Conservation (phyloP, 495 filamentous ascomycete species). For the Chaetomidium leptoderma region DNA sequence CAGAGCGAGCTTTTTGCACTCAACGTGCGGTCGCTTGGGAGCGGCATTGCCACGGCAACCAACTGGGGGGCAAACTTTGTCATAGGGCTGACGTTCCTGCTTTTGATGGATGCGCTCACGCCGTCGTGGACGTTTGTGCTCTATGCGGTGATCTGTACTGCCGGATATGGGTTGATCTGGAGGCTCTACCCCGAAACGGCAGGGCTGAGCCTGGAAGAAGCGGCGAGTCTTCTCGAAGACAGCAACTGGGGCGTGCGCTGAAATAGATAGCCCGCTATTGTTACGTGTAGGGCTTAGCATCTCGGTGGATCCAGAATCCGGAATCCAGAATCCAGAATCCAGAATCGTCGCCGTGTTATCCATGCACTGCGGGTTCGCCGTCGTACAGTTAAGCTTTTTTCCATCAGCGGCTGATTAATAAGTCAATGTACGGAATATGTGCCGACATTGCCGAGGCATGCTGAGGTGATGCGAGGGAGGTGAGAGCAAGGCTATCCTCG, state of each 20-base stretch:
- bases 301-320: constrained; percentile 4
- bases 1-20: constrained; percentile 87
- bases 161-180: constrained; percentile 64
- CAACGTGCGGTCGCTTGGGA: constrained; percentile 75
- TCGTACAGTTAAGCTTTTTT: constrained; percentile 13
- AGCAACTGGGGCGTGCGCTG: constrained; percentile 65
- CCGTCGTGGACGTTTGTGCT: constrained; percentile 74
- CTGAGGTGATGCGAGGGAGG: not conserved
- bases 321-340: no score
- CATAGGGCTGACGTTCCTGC: constrained; percentile 82
- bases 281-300: not conserved
- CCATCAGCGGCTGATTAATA: not conserved
- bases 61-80: constrained; percentile 89
- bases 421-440: no score
- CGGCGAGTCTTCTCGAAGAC: constrained; percentile 64
- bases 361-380: constrained; percentile 5
- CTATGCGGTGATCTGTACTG: constrained; percentile 65
- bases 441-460: constrained; percentile 13
- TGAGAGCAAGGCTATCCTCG: constrained; percentile 7
- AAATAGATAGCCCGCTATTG: constrained; percentile 4
- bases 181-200: constrained; percentile 80
- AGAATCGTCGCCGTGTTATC: no score
- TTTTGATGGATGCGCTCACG: constrained; percentile 73
- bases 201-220: constrained; percentile 76
- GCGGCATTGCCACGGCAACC: constrained; percentile 75